Evolutionary conservation across 2,329 filamentous ascomycete species (phyloP), one percentile per base, ranked within the genome.

Genomic region (Madurella mycetomatis): DNA sequence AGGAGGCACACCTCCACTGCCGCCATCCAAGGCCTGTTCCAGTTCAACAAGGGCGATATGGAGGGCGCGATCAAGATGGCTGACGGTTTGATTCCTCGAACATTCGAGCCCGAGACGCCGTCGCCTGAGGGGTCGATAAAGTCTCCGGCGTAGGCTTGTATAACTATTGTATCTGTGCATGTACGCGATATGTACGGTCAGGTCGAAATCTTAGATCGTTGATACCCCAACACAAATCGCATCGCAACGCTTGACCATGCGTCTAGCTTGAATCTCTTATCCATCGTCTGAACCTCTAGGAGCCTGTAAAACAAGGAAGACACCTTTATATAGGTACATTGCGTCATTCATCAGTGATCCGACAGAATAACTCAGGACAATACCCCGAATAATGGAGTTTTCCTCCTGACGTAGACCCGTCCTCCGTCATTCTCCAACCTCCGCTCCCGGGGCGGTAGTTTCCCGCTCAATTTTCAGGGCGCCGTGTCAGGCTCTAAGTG

Each of bases 1-100:
- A 70, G 73, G 41, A 75, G 76, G 45, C 75, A 74, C 54, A 88
- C 90, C 15, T 97, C 92, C 68, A 92, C 92, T 4, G 94, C 94
- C 30, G 90, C 91, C 18, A 84, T 99, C 31, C 94, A 99, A 71
- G 94, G 94, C 0, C 72, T 99, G 43, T 99, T 99, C 70, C 71
- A 97, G 69, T 95, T 95, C 70, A 95, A 97, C 73, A 99, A 99
- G 74, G 88, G 86, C 60, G 82, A 95, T 64, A 88, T 92, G 77
- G 80, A 91, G 61, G 91, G 92, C 1, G 92, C 92, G 13, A 92
- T 97, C 60, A 74, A 76, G 15, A 91, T 88, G 86, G 87, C 86
- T 1, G 85, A 88, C 58, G 82, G 80, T 1, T 72, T 90, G 54
- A 79, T 85, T 32, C 81, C 82, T 13, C 71, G 73, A 55, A 79